Base-by-base conservation (phyloP, 768 basidiomycete genomes). In the Wakefieldia striispora region DNA sequence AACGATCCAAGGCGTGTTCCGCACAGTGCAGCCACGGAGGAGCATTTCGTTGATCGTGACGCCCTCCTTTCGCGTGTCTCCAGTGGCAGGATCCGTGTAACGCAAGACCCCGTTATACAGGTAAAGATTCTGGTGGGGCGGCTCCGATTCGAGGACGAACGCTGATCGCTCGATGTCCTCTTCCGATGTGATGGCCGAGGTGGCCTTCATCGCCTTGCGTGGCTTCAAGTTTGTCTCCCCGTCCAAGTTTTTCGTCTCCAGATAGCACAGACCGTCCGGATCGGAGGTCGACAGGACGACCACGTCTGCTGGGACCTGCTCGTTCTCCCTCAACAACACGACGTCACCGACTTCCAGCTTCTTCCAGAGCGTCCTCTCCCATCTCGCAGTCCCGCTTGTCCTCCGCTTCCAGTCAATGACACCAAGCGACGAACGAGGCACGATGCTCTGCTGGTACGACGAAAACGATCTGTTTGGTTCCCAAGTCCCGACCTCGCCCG, bases 321-420 rank as follows among this genome's bases (percentile, higher is more conserved):
- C 95, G 68, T 97, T 89, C 56, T 97, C 93, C 50, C 87, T 75
- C 29, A 98, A 74, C 8, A 97, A 72, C 26, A 98, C 91, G 19
- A 97, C 70, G 63, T 98, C 95, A n/a, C 95, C 95, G 11, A 97
- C 94, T 64, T 97, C 94, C 38, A 98, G 77, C 75, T 98, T 97
- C 77, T 98, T 97, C 95, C 95, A 98, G 2, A 98, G 72, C 13
- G 95, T 98, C 47, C 95, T 76, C 63, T 97, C 94, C 95, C 95
- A 98, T 23, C 78, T 76, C 2, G 91, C 85, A 4, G 84, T 80
- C 0, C 92, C 92, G 3, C 74, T 74, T 3, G 79, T 70, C 33
- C 80, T 82, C 41, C 82, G 82, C 40, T 72, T 75, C 80, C 84
- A 93, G 64, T 95, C 87, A n/a, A 97, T 73, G 26, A 93, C 91